Percentiles rank a stretch among this genome's conserved stretches.
phyloP scores from a whole-genome alignment of 371 early-diverging fungal species.

The Mucor plumbeus region DNA sequence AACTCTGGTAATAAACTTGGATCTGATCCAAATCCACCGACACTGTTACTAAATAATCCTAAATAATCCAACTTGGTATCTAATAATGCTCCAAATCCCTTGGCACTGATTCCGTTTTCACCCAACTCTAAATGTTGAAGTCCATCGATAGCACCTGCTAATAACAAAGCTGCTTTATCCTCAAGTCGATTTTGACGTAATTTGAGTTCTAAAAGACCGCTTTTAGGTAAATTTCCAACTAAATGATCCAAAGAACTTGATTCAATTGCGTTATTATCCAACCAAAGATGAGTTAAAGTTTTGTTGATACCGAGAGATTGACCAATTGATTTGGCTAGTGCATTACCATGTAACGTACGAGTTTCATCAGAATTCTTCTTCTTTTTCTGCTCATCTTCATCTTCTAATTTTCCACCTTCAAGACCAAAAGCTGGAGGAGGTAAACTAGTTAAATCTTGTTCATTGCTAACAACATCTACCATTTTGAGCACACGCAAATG shows the following conservation, averaged over 20 bases:
- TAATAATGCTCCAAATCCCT: slow-evolving; percentile 49
- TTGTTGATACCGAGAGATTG: slow-evolving; percentile 35
- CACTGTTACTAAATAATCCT: slow-evolving; percentile 58
- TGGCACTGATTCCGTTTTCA: slow-evolving; percentile 49
- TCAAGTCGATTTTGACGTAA: slow-evolving; percentile 60
- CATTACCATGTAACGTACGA: slow-evolving; percentile 51
- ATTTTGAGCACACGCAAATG: slow-evolving; percentile 46
- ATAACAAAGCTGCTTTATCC: slow-evolving; percentile 49
- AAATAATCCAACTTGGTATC: slow-evolving; percentile 47
- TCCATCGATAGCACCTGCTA: slow-evolving; percentile 34
- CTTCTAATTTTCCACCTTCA: slow-evolving; percentile 21
- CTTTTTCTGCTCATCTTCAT: slow-evolving; percentile 17
- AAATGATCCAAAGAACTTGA: slow-evolving; percentile 26
- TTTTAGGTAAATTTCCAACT: slow-evolving; percentile 20
- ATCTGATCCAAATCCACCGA: slow-evolving; percentile 47
- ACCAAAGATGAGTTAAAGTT: slow-evolving; percentile 46
- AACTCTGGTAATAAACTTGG: slow-evolving; percentile 42
- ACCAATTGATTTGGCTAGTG: slow-evolving; percentile 41
- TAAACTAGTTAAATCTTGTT: slow-evolving; percentile 34
- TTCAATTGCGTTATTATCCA: slow-evolving; percentile 61
- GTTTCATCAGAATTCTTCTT: slow-evolving; percentile 23
- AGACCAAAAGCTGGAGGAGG: slow-evolving; percentile 37
- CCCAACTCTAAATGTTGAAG: slow-evolving; percentile 54
- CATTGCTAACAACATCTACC: slow-evolving; percentile 44
- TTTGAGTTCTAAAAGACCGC: slow-evolving; percentile 42